phyloP scores from a whole-genome alignment of 331 rosid genomes.

The Phaseolus coccineus region DNA sequence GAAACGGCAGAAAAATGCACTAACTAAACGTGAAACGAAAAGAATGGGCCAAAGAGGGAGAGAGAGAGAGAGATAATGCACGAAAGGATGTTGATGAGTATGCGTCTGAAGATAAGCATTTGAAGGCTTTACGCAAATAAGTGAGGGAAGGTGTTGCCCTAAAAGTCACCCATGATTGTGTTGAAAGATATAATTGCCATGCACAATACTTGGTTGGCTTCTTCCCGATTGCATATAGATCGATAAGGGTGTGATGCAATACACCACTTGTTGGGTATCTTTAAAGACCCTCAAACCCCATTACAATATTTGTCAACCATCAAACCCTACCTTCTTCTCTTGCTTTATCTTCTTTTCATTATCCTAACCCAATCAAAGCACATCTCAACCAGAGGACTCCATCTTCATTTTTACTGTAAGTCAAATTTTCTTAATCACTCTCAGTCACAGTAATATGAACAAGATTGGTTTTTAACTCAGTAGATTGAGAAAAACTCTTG shows the following conservation, averaged over 20 bases:
- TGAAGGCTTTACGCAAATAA: constrained; percentile 57
- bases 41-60: constrained; percentile 50
- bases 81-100: constrained; percentile 40
- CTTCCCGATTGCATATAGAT: constrained; percentile 38
- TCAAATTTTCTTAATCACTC: too few species aligned
- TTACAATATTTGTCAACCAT: constrained; percentile 40
- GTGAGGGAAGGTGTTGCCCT: constrained; percentile 44
- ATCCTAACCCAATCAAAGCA: not conserved
- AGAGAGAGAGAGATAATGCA: constrained; percentile 35
- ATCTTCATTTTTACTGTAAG: too few species aligned
- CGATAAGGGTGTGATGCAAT: constrained; percentile 59
- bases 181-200: constrained; percentile 49
- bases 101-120: constrained; percentile 53
- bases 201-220: constrained; percentile 54
- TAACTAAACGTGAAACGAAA: constrained; percentile 51
- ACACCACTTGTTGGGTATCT: constrained; percentile 47
- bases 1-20: constrained; percentile 44
- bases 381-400: too few species aligned
- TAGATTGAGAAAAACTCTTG: too few species aligned
- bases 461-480: too few species aligned
- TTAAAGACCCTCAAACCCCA: constrained; percentile 42
- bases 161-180: constrained; percentile 52
- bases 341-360: constrained; percentile 8
- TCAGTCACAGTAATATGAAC: too few species aligned
- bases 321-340: constrained; percentile 37